Conservation (phyloP, 2,329 filamentous ascomycete species). For the Rugonectria rugulosa region DNA sequence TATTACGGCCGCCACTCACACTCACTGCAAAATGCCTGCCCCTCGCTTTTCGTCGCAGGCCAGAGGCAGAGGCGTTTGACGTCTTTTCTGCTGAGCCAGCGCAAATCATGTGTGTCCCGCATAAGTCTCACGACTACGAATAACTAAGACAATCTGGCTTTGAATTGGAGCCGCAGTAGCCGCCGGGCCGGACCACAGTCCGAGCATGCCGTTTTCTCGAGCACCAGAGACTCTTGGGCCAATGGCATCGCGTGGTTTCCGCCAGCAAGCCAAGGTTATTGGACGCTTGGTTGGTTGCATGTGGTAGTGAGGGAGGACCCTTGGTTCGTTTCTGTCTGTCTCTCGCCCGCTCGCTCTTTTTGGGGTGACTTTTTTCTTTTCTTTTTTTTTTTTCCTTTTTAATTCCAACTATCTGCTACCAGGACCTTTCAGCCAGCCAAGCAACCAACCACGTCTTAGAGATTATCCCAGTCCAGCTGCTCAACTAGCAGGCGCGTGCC, state of each 20-base stretch:
- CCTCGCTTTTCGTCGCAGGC: neutral
- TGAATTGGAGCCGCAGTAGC: conserved; percentile 38
- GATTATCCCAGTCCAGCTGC: neutral
- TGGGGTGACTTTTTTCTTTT: too few relatives aligned
- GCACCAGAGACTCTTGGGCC: neutral
- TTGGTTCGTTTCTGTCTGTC: neutral
- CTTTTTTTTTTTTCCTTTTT: neutral
- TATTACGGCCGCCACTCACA: conserved; percentile 11
- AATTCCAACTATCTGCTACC: too few relatives aligned
- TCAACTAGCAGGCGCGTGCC: neutral
- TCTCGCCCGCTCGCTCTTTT: too few relatives aligned
- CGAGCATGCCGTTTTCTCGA: conserved; percentile 17
- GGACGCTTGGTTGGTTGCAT: conserved; percentile 5
- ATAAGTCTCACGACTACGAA: conserved; percentile 23
- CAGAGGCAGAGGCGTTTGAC: neutral
- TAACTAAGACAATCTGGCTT: conserved; percentile 11
- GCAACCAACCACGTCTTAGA: neutral
- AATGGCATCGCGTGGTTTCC: neutral
- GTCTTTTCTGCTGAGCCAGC: neutral
- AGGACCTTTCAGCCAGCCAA: neutral
- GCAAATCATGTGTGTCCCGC: conserved; percentile 5
- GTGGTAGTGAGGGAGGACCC: too few relatives aligned
- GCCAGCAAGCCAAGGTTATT: conserved; percentile 13
- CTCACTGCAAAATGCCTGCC: neutral
- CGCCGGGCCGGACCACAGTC: conserved; percentile 39